phyloP scores from a whole-genome alignment of 2,329 filamentous ascomycete genomes.

The Teratosphaeria nubilosa region DNA sequence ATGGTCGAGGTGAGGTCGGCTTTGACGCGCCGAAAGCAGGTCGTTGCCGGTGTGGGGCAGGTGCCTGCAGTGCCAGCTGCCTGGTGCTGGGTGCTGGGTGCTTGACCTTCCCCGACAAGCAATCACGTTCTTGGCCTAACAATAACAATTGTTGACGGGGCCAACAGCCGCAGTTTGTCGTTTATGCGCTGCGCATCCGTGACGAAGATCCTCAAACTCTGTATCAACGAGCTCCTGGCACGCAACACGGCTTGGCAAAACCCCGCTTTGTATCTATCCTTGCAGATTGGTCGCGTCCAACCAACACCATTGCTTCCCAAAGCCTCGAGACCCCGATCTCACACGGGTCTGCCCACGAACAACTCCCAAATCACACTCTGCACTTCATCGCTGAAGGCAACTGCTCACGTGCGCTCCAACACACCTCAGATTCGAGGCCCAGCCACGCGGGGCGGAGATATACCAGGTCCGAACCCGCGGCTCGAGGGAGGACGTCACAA shows the following conservation, averaged over 20 bases:
- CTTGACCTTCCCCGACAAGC: not conserved
- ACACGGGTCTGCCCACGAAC: not conserved
- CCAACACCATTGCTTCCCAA: not conserved
- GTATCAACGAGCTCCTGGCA: not conserved
- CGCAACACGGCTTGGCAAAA: not conserved
- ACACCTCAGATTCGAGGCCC: not conserved
- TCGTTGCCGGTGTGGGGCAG: not conserved
- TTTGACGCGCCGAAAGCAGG: not conserved
- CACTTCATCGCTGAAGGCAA: not conserved
- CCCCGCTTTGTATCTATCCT: not conserved
- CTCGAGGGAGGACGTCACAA: not conserved
- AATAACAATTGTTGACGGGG: not conserved
- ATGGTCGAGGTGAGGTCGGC: not conserved
- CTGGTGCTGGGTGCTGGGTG: too few species aligned
- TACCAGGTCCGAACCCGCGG: not conserved
- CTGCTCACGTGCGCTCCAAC: not conserved
- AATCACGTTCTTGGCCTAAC: not conserved
- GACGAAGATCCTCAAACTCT: not conserved
- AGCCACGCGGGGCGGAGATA: not conserved
- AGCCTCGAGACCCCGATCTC: not conserved
- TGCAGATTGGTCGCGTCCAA: not conserved
- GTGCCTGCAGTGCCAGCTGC: not conserved
- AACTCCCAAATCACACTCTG: not conserved
- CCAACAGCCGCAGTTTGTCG: not conserved
- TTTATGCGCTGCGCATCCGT: not conserved